Evolutionary conservation across 345 rosid genomes (phyloP), one percentile per base, ranked within the genome.

Genomic region (Eucalyptus paniculata): DNA sequence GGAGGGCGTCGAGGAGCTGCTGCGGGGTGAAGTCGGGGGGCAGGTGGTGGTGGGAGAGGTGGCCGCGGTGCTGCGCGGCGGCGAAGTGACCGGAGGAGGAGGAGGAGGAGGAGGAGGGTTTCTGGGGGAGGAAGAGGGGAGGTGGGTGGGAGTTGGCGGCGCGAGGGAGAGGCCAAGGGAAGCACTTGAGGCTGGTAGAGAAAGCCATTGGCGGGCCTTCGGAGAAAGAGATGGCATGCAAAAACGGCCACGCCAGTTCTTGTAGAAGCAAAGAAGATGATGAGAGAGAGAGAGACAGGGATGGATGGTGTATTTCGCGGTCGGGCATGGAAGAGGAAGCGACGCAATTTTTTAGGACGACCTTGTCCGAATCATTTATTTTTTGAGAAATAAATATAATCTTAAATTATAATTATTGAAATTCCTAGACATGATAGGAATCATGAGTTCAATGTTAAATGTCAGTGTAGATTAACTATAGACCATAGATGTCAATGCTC

Each of bases 1-100:
- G 96, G 94, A 97, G 93, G 89, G 97, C 90, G 89, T 96, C 92
- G 89, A 96, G 96, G 90, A 98, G 97, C 91, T 97, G 94, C 60
- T 92, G 34, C 4, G 96, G 91, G 8, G 97, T 97, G 95, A 94
- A 94, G 90, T 95, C 89, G 5, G 95, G 89, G 81, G 98, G 93
- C 54, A 80, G 91, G 85, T 82, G 58, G 24, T 56, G 89, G 85
- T 45, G 82, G 67, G 90, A 88, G 92, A 40, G 34, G 86, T 77
- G 86, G 50, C 87, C 90, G 42, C 87, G 91, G 50, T 88, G 93
- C 53, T 50, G 91, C 5, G 92, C 89, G 50, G 95, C 86, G 51
- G 88, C 91, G 90, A 80, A 81, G 90, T 40, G 85, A 12, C 24
- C 24, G 9, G 87, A 81, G 80, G 89, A 88, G 88, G 92, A 92